Percentiles rank a stretch among this genome's conserved stretches.
Evolutionary conservation across 176 grass and related monocot genomes (phyloP).

Genomic region (Bonia amplexicaulis): DNA sequence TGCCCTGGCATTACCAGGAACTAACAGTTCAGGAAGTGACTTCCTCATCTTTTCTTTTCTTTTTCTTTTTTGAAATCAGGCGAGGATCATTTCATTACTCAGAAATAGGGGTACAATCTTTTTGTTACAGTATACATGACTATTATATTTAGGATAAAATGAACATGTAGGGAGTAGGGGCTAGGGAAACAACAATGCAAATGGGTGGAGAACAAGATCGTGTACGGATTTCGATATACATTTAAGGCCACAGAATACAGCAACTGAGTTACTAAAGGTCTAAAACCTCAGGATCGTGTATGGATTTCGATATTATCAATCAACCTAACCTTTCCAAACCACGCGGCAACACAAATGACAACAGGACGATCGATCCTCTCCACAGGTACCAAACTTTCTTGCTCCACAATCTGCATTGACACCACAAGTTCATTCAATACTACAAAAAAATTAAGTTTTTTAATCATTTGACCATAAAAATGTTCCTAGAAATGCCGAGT

Average conservation of each 20-base stretch:
- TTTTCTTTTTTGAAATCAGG: no score
- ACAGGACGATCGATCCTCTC: constrained; percentile 36
- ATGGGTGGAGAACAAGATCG: background rate
- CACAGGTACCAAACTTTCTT: constrained; percentile 50
- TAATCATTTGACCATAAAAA: background rate
- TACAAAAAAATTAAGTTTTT: background rate
- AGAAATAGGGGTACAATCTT: no score
- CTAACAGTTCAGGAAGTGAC: no score
- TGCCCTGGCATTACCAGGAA: no score
- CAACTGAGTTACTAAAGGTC: background rate
- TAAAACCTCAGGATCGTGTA: background rate
- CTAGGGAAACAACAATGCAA: no score
- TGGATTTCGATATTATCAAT: constrained; percentile 81
- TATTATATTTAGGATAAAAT: no score
- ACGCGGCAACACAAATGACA: constrained; percentile 72
- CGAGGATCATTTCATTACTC: no score
- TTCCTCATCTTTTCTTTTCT: no score
- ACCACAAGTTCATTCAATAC: background rate
- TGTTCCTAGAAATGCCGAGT: background rate
- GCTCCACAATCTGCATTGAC: constrained; percentile 60
- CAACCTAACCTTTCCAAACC: constrained; percentile 76
- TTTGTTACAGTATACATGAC: no score
- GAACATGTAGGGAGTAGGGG: no score
- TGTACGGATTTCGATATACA: background rate
- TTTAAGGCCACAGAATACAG: background rate